Evolutionary conservation across 345 rosid genomes (phyloP), one percentile per base, ranked within the genome.

Genomic region (Nephelium lappaceum): DNA sequence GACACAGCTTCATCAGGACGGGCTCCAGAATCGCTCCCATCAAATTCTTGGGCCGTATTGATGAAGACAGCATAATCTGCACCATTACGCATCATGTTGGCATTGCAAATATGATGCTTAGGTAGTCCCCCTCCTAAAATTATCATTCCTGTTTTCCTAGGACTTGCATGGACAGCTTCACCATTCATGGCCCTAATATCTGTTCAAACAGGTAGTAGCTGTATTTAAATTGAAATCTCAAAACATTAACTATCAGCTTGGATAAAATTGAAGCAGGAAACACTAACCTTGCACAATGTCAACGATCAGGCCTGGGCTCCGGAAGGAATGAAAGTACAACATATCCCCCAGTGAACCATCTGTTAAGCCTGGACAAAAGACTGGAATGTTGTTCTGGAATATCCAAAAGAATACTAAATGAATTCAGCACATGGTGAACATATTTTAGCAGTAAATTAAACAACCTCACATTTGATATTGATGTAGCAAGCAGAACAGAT

Each of bases 331-430:
- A 73, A 94, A 93, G 81, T 94, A 94, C 78, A 96, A 61, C 98
- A 92, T 96, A 90, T 94, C 98, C 49, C 98, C 99, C 25, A 96
- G 77, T 36, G 99, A 94, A 78, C 99, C 99, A 89, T 96, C 99
- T 18, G 98, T 96, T 81, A 93, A 77, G 41, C 95, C 97, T 0
- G 98, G 98, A 77, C 99, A 96, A 85, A 87, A 96, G 51, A 93
- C 99, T 2, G 98, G 97, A 85, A 94, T 87, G 61, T 90, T 82
- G 86, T 94, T 93, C 99, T 96, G 90, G 78, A 90, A 78, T 5
- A 72, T 67, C 23, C 69, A 75, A 42, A 24, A 58, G 58, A 72
- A 6, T 4, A 62, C 11, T 36, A 66, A 61, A 45, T 11, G 8
- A 75, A 41, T 47, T 36, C 8, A 66, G 39, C 1, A 53, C 18